phyloP scores from a whole-genome alignment of 1,139 yeast genomes.

The Scheffersomyces segobiensis region DNA sequence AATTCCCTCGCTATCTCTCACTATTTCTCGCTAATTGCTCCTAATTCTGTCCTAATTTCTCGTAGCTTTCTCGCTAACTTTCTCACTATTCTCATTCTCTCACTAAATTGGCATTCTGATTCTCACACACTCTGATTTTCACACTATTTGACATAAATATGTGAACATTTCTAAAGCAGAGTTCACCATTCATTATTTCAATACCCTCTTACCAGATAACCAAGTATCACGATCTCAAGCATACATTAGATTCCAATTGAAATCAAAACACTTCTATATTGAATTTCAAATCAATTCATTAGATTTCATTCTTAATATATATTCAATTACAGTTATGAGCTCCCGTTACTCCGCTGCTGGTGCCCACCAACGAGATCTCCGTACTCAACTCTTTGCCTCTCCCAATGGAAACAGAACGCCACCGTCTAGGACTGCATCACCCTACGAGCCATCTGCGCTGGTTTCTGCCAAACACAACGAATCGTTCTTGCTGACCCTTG shows the following conservation, averaged over 20 bases:
- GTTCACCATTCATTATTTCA: neutral
- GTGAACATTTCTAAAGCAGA: neutral
- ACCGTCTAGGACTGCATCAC: conserved; percentile 46
- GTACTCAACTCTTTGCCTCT: conserved; percentile 46
- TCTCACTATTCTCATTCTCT: neutral
- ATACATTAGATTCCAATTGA: neutral
- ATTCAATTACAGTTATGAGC: conserved; percentile 14
- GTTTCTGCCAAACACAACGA: conserved; percentile 47
- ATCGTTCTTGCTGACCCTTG: conserved; percentile 68
- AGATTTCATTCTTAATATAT: neutral
- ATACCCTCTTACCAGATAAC: neutral
- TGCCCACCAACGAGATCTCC: conserved; percentile 46
- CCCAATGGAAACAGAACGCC: conserved; percentile 27
- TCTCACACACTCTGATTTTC: neutral
- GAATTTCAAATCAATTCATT: neutral
- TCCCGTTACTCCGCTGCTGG: conserved; percentile 32
- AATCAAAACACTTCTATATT: neutral
- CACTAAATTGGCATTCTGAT: neutral
- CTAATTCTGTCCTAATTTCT: too few relatives aligned
- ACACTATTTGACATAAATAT: neutral
- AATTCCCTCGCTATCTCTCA: too few relatives aligned
- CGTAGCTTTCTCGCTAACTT: too few relatives aligned
- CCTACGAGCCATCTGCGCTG: conserved; percentile 43
- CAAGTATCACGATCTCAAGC: neutral
- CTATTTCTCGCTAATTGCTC: too few relatives aligned